Base-by-base conservation (phyloP, 176 grass and related monocot species). In the Rhynchospora tenuis region DNA sequence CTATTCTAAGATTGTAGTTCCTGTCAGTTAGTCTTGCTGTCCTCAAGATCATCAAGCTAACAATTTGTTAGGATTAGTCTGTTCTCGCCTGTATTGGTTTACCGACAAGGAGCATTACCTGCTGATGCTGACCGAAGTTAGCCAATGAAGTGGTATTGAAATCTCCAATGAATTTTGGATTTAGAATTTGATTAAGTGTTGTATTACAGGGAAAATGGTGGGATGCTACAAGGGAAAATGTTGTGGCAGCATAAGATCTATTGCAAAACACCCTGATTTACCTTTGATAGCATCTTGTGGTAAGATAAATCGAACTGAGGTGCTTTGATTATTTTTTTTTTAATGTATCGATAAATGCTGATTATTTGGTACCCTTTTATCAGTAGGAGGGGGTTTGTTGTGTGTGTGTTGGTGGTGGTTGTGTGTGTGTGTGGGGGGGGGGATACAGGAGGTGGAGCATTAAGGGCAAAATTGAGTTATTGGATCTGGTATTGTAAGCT, bases 221-320 rank as follows among this genome's bases (percentile, higher is more conserved):
- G 97, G 97, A 57, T 93, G 91, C 85, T 99, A 88, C 90, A 73
- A 89, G 88, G 93, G 97, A 73, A 99, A 93, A 85, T 99, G 97
- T 83, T 89, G 91, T 87, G 97, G 93, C 86, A 99, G 93, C 68
- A 99, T 99, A 84, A 95, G 97, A 93, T 96, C 91, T 10, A 96
- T 99, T 63, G 85, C 85, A 59, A 93, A 90, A 54, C 97, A 99
- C 89, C 93, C 88, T 27, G 78, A 94, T 55, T 85, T 92, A 57
- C 86, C 97, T 85, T 77, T 99, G 82, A 90, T 94, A 84, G 93
- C 97, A 85, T 93, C 97, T 65, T 99, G 93, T 42, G 97, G 97
- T 99, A 81, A 93, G 93, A 51, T 24, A 83, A 55, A 73, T 54
- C 57, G 5, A 26, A 47, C 7, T 17, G 17, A 44, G 62, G 52